These are phyloP conservation scores for Aegilops longissima DNA, from an alignment of 176 grass and related monocot species.

Conservation along the genomic window DNA sequence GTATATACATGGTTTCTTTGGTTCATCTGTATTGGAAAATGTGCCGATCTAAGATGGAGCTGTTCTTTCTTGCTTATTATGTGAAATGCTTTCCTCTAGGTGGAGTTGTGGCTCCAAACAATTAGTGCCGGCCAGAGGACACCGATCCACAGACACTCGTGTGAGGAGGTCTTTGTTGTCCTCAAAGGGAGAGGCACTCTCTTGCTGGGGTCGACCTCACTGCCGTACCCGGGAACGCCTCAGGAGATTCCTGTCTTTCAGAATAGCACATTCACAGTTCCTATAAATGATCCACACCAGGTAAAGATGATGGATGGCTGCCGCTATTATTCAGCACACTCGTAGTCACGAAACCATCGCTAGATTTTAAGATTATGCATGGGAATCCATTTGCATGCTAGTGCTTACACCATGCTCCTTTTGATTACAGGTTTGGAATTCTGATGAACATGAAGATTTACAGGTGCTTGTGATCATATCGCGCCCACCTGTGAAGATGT, in stretches of 20 bases:
- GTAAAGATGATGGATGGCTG: constrained; percentile 28
- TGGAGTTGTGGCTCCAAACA: constrained; percentile 93
- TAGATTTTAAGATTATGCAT: not conserved
- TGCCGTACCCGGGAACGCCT: constrained; percentile 64
- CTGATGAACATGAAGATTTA: constrained; percentile 75
- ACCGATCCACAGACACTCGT: constrained; percentile 86
- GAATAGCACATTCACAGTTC: constrained; percentile 82
- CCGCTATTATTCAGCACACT: not conserved
- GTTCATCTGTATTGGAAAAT: not conserved
- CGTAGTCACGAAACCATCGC: not conserved
- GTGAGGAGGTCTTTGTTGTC: constrained; percentile 85
- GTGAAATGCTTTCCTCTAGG: constrained; percentile 40
- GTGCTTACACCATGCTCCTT: constrained; percentile 3
- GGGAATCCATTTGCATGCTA: not conserved
- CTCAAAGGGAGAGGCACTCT: constrained; percentile 76
- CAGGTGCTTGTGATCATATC: constrained; percentile 90
- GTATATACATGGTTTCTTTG: constrained; percentile 8
- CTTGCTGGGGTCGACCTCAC: constrained; percentile 69
- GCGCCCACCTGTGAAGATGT: constrained; percentile 85
- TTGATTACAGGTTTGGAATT: constrained; percentile 73
- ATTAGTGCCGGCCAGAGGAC: constrained; percentile 64
- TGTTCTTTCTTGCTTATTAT: not conserved
- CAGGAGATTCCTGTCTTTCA: constrained; percentile 53
- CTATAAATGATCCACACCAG: constrained; percentile 92
- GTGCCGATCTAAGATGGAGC: not conserved